Evolutionary conservation across 129 eudicot species (phyloP), one percentile per base, ranked within the genome.

Genomic region (Helichrysum umbraculigerum): DNA sequence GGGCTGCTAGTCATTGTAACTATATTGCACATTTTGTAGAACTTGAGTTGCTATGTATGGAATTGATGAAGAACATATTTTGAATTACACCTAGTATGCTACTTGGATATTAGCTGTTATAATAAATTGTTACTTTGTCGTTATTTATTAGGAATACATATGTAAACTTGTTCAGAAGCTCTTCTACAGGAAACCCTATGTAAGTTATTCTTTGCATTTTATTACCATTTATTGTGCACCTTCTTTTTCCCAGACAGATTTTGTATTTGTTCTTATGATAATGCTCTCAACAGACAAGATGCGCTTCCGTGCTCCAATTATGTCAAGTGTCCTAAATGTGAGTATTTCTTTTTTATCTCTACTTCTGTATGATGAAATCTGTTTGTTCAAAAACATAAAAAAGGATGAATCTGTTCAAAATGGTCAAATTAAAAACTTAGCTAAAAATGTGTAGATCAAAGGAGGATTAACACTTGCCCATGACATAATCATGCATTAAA

Each of bases 111-210:
- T 58, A 3, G 25, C 61, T 12, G 29, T 81, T 17, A 9, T 70
- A 54, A 32, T 20, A 52, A 15, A 0, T 30, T 54, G 60, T 54
- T 41, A 19, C 21, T 32, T 52, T 44, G 66, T 60, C 50, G 15
- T 35, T 77, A 19, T 58, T 12, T 47, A 34, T 50, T 63, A 90
- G 98, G 96, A 93, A 88, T 74, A 62, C 75, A 5, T 79, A 86
- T 63, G 68, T 90, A 68, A 93, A 93, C 83, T 83, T 93, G 81
- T 93, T 66, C 86, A 86, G 77, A 83, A 85, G 95, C 90, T 90
- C 95, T 80, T 81, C 89, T 8, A 70, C 84, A 0, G 83, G 64
- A 29, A 78, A 74, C 79, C 62, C 79, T 3, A 58, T 83, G 98
- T 93, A 85, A 93, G 90, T 56, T 75, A n/a, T 7, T 57, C 76